Conservation (phyloP, 495 filamentous ascomycete species). For the Penicillium silybi region DNA sequence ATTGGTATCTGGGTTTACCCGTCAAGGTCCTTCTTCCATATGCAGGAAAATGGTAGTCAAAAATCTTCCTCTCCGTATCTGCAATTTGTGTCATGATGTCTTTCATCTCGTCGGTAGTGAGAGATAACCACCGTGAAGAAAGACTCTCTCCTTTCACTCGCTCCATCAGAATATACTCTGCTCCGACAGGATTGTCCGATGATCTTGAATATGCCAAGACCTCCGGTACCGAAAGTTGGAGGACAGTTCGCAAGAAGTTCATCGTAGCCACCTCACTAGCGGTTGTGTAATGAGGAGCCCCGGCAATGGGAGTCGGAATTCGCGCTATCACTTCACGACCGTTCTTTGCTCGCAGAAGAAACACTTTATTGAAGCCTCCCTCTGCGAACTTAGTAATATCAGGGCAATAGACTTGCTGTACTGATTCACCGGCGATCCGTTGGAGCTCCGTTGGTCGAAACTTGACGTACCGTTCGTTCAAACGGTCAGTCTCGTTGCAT, state of each 20-base stretch:
- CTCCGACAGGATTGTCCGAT: slow-evolving; percentile 28
- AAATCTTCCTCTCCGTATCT: slow-evolving; percentile 34
- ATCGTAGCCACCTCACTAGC: slow-evolving; percentile 47
- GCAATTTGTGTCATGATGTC: slow-evolving; percentile 37
- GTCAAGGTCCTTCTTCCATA: slow-evolving; percentile 29
- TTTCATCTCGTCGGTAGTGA: slow-evolving; percentile 32
- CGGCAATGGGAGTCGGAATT: slow-evolving; percentile 33
- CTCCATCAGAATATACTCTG: slow-evolving; percentile 40
- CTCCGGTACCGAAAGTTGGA: slow-evolving; percentile 29
- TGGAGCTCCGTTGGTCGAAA: slow-evolving; percentile 29
- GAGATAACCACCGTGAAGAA: slow-evolving; percentile 30
- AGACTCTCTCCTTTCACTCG: slow-evolving; percentile 33
- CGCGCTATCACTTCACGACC: slow-evolving; percentile 33
- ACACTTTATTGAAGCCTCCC: slow-evolving; percentile 6
- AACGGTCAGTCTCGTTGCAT: slow-evolving; percentile 25
- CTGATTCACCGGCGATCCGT: slow-evolving; percentile 25
- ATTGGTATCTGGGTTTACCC: slow-evolving; percentile 21
- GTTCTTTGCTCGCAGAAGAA: slow-evolving; percentile 19
- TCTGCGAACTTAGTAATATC: slow-evolving; percentile 14
- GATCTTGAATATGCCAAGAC: slow-evolving; percentile 27
- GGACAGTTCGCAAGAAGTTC: slow-evolving; percentile 28
- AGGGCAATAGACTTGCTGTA: slow-evolving; percentile 26
- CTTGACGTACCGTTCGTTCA: slow-evolving; percentile 28
- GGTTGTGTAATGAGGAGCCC: slow-evolving; percentile 31
- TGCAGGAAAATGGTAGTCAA: slow-evolving; percentile 30